Evolutionary conservation across 257 asterid species (phyloP).

Genomic region (Gynochthodes officinalis): DNA sequence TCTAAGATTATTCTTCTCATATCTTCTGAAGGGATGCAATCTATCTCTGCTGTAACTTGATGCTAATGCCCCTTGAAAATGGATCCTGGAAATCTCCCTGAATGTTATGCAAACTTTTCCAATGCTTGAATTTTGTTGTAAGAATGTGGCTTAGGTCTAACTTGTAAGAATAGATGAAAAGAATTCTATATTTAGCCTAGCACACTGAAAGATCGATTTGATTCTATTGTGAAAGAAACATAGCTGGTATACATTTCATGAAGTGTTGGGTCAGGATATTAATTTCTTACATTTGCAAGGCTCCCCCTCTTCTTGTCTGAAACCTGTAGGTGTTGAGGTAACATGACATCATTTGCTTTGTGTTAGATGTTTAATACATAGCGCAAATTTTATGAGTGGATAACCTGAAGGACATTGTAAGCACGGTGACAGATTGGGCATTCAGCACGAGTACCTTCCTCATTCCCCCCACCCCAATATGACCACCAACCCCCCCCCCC

Average conservation of each 20-base stretch:
- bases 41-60: not conserved
- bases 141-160: not conserved
- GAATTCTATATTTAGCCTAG: not conserved
- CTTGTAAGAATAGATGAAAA: not conserved
- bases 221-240: not conserved
- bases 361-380: not conserved
- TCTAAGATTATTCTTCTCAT: not conserved
- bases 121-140: not conserved
- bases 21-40: not conserved
- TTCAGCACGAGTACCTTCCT: too few species aligned
- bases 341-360: not conserved
- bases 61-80: not conserved
- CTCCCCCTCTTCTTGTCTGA: not conserved
- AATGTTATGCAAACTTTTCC: not conserved
- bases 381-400: not conserved
- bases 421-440: not conserved
- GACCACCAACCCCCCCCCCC: too few species aligned
- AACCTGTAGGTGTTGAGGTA: not conserved
- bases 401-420: not conserved
- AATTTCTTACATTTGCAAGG: not conserved
- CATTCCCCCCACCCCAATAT: too few species aligned
- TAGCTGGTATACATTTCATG: not conserved
- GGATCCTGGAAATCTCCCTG: not conserved
- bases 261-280: not conserved
- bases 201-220: not conserved